These are phyloP conservation scores for Daldinia decipiens DNA, from an alignment of 495 filamentous ascomycete species.

Conservation along the genomic window DNA sequence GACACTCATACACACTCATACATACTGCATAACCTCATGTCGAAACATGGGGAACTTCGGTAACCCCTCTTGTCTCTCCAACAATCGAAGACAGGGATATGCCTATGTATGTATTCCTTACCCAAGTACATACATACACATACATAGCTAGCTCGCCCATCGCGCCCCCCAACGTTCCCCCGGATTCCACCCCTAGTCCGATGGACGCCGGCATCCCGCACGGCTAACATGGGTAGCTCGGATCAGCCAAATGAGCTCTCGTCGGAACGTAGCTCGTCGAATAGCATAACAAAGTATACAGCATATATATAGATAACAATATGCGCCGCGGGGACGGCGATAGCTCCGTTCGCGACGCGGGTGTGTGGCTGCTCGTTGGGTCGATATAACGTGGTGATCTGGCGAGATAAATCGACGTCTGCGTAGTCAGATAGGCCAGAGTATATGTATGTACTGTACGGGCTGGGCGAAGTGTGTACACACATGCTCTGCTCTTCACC, in stretches of 20 bases:
- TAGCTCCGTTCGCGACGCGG: neutral
- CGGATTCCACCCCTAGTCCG: conserved; percentile 4
- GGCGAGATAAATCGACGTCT: neutral
- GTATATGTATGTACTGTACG: neutral
- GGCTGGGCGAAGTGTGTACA: neutral
- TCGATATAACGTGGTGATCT: conserved; percentile 1
- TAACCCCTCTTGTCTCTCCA: neutral
- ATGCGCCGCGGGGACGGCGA: neutral
- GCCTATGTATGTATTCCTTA: neutral
- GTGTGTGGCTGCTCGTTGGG: neutral
- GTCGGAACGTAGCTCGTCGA: neutral
- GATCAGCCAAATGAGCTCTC: neutral
- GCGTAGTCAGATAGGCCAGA: neutral
- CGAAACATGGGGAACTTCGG: conserved; percentile 1
- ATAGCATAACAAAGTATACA: neutral
- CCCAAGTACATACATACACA: neutral
- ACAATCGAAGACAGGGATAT: neutral
- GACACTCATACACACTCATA: neutral
- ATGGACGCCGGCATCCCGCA: conserved; percentile 5
- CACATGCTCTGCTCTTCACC: neutral
- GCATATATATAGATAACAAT: neutral
- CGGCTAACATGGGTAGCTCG: neutral
- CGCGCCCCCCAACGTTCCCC: neutral
- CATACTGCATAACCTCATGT: neutral
- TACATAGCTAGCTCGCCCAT: neutral